Base-by-base conservation (phyloP, 352 stramenopile species). In the Thraustotheca clavata region DNA sequence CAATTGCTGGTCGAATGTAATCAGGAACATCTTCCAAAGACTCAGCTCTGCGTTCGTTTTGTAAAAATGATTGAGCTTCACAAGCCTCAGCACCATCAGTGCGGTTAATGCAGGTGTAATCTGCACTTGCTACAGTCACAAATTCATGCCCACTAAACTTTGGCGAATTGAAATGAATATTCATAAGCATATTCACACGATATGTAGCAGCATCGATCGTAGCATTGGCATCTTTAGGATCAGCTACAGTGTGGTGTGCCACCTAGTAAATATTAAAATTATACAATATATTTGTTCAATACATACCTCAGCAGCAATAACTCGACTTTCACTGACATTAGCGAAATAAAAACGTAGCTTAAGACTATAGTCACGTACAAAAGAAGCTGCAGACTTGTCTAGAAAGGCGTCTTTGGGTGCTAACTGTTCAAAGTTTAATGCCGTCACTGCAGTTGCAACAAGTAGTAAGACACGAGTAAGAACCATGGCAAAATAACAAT, bases 101-200 rank as follows among this genome's bases (percentile, higher is more conserved):
- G n/a, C 41, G 3, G 57, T 65, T 65, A 27, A 22, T 47, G 39
- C 57, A 65, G 27, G 57, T 65, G 41, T 65, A 65, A 26, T 65
- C 57, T 27, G 57, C 57, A 46, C 57, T 65, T 18, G 57, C 57
- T 40, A 65, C 57, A 0, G 57, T 65, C 22, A 40, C 18, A 16
- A 54, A 65, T 11, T 50, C 32, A 20, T 43, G 22, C 24, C 57
- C 57, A 34, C 57, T 46, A 40, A 65, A 65, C 4, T 65, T 43
- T 4, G 18, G 24, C 33, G 57, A 65, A 46, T 65, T 49, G 39
- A 65, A 65, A 20, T 65, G 57, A 7, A 65, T 27, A n/a, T 18
- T 43, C 24, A 65, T 24, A 46, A 65, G 39, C 24, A 65, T 24
- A 16, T 65, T 65, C 31, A 65, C 57, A 4, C 57, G 36, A 46